Conservation (phyloP, 192 early-diverging fungal genomes). For the Pilaira anomala region DNA sequence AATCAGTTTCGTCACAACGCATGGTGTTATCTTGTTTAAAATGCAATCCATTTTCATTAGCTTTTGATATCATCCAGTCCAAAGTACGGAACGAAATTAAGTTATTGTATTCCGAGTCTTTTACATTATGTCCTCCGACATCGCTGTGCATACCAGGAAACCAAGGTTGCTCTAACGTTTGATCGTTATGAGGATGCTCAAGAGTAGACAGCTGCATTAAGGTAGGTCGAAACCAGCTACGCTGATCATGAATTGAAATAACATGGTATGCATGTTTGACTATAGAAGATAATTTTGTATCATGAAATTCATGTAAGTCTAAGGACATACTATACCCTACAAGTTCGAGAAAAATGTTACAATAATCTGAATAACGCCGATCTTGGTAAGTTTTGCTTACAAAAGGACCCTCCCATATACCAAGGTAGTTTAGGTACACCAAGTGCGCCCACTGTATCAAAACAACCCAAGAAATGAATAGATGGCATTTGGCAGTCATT, state of each 20-base stretch:
- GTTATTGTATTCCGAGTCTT: not conserved
- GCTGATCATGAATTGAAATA: conserved; percentile 26
- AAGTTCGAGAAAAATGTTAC: not conserved
- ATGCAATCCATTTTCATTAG: conserved; percentile 5
- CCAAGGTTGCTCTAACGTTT: conserved; percentile 20
- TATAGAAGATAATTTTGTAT: conserved; percentile 14
- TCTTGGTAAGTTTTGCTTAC: not conserved
- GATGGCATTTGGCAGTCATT: not conserved
- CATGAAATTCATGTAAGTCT: conserved; percentile 15
- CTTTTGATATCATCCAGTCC: conserved; percentile 23
- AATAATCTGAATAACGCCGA: not conserved
- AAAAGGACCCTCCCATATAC: conserved; percentile 20
- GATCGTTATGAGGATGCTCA: conserved; percentile 1
- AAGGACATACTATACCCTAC: conserved; percentile 15
- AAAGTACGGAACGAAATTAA: conserved; percentile 13
- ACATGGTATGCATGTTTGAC: conserved; percentile 22
- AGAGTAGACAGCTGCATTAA: conserved; percentile 3
- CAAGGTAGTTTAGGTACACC: conserved; percentile 24
- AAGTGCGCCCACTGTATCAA: conserved; percentile 23
- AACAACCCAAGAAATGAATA: conserved; percentile 24
- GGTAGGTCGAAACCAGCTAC: conserved; percentile 18
- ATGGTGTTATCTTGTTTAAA: conserved; percentile 1
- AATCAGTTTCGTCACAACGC: not conserved
- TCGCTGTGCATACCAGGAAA: conserved; percentile 27
- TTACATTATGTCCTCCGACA: conserved; percentile 18